Base-by-base conservation (phyloP, 139 green algal species). In the Haematococcus sp. region DNA sequence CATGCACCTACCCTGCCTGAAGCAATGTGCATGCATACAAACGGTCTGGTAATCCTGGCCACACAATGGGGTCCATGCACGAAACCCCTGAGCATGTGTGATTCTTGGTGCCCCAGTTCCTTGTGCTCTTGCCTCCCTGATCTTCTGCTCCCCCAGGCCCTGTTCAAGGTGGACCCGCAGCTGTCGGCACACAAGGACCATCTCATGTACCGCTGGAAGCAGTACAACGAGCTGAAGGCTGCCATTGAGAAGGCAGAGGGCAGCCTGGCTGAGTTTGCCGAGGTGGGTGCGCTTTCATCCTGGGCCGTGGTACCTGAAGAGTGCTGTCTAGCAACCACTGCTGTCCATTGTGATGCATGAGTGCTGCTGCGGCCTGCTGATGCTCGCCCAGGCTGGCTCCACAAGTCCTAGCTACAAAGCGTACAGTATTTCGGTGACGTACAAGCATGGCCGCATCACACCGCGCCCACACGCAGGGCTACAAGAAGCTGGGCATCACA, bases 401-500 rank as follows among this genome's bases (percentile, higher is more conserved):
- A 31, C 7, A 15, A 35, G 27, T 28, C 5, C 25, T 7, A 3
- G 40, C 5, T 54, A 7, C 3, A 30, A 31, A 68, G 23, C 27
- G 16, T 54, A 17, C 32, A 19, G 13, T 49, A 5, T 68, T 22
- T 51, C 35, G 4, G 11, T 22, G 7, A 49, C 55, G 20, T 2
- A 23, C 25, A 23, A 35, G 43, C 22, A 15, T 15, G 49, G 34
- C 16, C 33, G 63, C 46, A 27, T 70, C 56, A 33, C 54, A 65
- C 33, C 51, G 56, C 40, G 51, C 15, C 17, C 69, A 59, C 28
- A 32, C 68, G 13, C 61, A 86, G 67, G 94, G 94, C 22, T 93
- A 95, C 84, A 64, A 95, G 73, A 78, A 81, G 11, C 84, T 94
- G 59, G 94, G 94, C 0, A 89, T 98, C 76, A 88, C 60, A 0